Evolutionary conservation across 78 protist genomes (phyloP), one percentile per base, ranked within the genome.

Genomic region (Paratrimastix pyriformis): DNA sequence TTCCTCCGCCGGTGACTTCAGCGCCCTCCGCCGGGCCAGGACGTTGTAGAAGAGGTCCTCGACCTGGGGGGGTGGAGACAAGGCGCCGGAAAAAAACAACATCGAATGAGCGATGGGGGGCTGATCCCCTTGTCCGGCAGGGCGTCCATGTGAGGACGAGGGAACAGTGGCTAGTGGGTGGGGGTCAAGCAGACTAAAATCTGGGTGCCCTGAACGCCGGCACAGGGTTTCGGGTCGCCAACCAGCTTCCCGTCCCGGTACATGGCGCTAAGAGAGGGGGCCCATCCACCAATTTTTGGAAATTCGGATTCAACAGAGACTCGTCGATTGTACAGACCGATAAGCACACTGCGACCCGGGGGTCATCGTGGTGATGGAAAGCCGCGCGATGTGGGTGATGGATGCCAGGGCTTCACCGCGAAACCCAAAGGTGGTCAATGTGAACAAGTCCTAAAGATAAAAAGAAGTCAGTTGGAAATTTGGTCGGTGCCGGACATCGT

Each of bases 381-480:
- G 68, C 46, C 87, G 93, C 1, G 97, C 91, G 3, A 91, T 90
- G 58, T 88, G 92, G 1, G 92, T 77, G 30, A 97, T 88, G 48
- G 88, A 72, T 2, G 98, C 97, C n/a, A 97, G 86, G 9, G 99
- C 99, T 58, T 95, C 98, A 7, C 98, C 98, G 13, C 97, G 70
- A 70, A 86, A 89, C 43, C 91, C 91, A 54, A 62, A 85, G n/a
- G 98, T 88, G 29, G 21, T 30, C 33, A 94, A 82, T 24, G 60
- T 54, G 39, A 50, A 1, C 37, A 94, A 59, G 69, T 94, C 98
- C 8, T 92, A 95, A 54, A 90, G n/a, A n/a, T n/a, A n/a, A n/a
- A n/a, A n/a, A n/a, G n/a, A n/a, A n/a, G n/a, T n/a, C n/a, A n/a
- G n/a, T n/a, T n/a, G n/a, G n/a, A n/a, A n/a, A n/a, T n/a, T n/a